Conservation (phyloP, 495 filamentous ascomycete genomes). For the Lepraria neglecta region DNA sequence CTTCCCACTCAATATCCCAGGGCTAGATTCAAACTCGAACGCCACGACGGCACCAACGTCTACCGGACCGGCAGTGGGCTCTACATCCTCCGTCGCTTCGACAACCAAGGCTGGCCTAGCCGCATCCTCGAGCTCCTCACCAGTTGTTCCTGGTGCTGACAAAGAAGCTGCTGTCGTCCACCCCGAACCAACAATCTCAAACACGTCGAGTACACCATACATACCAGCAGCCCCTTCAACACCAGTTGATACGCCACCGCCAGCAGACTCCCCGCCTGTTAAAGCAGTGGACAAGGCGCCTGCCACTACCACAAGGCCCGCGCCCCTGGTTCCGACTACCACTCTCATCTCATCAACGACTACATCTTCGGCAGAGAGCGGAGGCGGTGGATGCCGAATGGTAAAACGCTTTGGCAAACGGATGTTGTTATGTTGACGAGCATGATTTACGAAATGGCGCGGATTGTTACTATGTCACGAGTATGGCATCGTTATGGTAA, state of each 20-base stretch:
- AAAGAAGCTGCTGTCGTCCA: too few species aligned
- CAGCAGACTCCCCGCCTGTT: background rate
- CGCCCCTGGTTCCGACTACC: background rate
- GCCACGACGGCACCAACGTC: background rate
- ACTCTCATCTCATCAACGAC: background rate
- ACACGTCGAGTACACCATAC: too few species aligned
- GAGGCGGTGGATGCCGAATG: slow-evolving; percentile 1
- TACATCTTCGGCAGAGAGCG: background rate
- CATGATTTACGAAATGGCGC: background rate
- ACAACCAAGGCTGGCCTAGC: background rate
- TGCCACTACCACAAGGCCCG: background rate
- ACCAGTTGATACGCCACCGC: background rate
- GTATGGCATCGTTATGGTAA: too few species aligned
- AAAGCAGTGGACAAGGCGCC: background rate
- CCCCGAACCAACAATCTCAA: too few species aligned
- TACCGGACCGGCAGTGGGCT: background rate
- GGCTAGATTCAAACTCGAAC: background rate
- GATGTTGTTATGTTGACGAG: background rate
- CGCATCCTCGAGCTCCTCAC: background rate
- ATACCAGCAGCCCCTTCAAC: too few species aligned
- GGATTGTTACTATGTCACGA: too few species aligned
- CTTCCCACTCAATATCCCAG: slow-evolving; percentile 23
- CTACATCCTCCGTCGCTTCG: background rate
- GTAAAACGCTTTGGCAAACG: background rate
- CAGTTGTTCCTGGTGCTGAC: background rate